Conservation (phyloP, 75 land plant genomes). For the Sequoiadendron giganteum region DNA sequence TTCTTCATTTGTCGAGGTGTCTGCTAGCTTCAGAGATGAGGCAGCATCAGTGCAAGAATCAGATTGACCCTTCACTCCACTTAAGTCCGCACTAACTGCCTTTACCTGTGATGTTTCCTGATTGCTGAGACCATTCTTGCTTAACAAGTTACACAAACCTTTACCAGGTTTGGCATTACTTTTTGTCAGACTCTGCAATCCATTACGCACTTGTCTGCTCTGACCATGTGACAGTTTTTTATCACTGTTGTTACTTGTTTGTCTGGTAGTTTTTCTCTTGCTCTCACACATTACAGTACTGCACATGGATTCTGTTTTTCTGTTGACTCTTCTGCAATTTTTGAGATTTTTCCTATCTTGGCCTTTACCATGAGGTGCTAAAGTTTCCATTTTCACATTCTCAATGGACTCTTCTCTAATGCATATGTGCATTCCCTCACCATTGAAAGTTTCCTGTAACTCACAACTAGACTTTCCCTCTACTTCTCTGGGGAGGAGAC, state of each 20-base stretch:
- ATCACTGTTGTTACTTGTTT: neutral
- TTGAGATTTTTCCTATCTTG: neutral
- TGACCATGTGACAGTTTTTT: neutral
- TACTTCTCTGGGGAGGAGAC: neutral
- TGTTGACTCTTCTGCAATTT: neutral
- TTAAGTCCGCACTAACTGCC: neutral
- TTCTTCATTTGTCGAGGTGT: neutral
- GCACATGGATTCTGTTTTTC: neutral
- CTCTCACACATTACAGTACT: neutral
- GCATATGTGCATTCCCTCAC: neutral
- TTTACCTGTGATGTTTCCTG: neutral
- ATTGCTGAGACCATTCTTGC: neutral
- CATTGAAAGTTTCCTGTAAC: neutral
- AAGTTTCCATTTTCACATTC: neutral
- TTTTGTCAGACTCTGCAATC: neutral
- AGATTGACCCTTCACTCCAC: neutral
- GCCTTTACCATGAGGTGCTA: neutral
- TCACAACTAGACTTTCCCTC: neutral
- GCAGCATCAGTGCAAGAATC: slow-evolving; percentile 1
- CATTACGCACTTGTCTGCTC: neutral
- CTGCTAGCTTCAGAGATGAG: neutral
- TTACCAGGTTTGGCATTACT: neutral
- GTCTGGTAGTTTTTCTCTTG: neutral
- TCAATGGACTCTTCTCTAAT: neutral
- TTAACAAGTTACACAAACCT: neutral